These are phyloP conservation scores for Candida methanosorbosa DNA, from an alignment of 805 yeast genomes.

Conservation along the genomic window DNA sequence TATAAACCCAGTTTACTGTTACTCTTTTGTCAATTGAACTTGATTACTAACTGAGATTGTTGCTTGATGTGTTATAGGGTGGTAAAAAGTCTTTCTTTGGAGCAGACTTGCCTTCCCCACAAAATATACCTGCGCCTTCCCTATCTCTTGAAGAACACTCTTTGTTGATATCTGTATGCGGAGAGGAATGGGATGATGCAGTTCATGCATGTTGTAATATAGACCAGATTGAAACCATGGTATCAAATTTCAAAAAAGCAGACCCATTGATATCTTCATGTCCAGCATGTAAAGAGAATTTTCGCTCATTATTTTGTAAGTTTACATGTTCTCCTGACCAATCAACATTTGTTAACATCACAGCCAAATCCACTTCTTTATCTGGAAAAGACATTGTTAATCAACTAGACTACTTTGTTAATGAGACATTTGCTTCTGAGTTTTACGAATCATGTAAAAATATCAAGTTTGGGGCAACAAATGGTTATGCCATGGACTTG, in stretches of 20 bases:
- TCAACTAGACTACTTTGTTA: slow-evolving; percentile 59
- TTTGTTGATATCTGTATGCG: slow-evolving; percentile 57
- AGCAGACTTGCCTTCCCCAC: slow-evolving; percentile 69
- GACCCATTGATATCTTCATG: slow-evolving; percentile 80
- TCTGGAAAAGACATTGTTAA: slow-evolving; percentile 54
- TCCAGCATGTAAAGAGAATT: slow-evolving; percentile 88
- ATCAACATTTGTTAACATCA: slow-evolving; percentile 61
- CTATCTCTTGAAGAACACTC: slow-evolving; percentile 37
- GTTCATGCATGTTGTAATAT: slow-evolving; percentile 61
- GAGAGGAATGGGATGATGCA: slow-evolving; percentile 47
- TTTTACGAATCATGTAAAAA: slow-evolving; percentile 82
- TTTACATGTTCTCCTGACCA: slow-evolving; percentile 90
- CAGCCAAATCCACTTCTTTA: slow-evolving; percentile 38
- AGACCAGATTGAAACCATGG: slow-evolving; percentile 50
- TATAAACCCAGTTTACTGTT: neutral
- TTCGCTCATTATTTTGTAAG: slow-evolving; percentile 73
- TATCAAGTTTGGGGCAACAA: slow-evolving; percentile 88
- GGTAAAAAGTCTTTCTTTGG: slow-evolving; percentile 82
- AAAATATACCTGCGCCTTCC: slow-evolving; percentile 35
- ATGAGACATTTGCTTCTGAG: slow-evolving; percentile 46
- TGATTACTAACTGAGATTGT: neutral
- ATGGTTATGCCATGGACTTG: slow-evolving; percentile 93
- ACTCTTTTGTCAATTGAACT: too few relatives aligned
- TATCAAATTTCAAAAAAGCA: slow-evolving; percentile 58
- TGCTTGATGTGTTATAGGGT: slow-evolving; percentile 31